Evolutionary conservation across 176 grass and related monocot species (phyloP), one percentile per base, ranked within the genome.

Genomic region (Triticum urartu): DNA sequence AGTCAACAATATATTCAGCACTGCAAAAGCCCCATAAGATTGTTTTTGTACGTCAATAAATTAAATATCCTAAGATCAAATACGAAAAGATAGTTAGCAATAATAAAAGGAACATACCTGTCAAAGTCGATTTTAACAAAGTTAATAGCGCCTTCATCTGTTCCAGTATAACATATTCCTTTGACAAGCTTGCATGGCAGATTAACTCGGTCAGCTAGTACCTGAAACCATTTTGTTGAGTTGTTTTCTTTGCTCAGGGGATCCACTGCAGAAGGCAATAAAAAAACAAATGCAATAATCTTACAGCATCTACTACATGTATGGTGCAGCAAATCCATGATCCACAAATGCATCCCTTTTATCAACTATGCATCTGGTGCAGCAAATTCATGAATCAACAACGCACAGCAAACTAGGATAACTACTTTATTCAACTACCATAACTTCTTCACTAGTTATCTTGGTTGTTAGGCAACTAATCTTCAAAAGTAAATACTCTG

Each of bases 151-250:
- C 97, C 97, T 90, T 96, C 97, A 78, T 99, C 97, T 17, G 92
- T 94, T 80, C 97, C 97, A 12, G 97, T 94, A 79, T 96, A 91
- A 80, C 86, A 99, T 74, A 91, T 94, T 81, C 94, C 97, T 90
- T 94, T 99, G 10, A 99, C 92, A 89, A 99, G 92, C 77, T 99
- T 99, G 86, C 97, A 99, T 43, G 97, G 94, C 34, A 99, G 80
- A 88, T 91, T 93, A 87, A 99, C 87, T 76, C 81, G 77, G 81
- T 99, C 97, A 85, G 97, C 97, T 87, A 99, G 89, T 83, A 96
- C 94, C 94, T 98, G 87, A 88, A 85, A 79, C 39, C n/a, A 89
- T 80, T 86, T 83, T 76, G 36, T 56, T 87, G 28, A 82, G 40
- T 88, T 81, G 13, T n/a, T 71, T 42, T 40, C 40, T 24, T 78